phyloP scores from a whole-genome alignment of 129 eudicot species.

The Scalesia atractyloides region DNA sequence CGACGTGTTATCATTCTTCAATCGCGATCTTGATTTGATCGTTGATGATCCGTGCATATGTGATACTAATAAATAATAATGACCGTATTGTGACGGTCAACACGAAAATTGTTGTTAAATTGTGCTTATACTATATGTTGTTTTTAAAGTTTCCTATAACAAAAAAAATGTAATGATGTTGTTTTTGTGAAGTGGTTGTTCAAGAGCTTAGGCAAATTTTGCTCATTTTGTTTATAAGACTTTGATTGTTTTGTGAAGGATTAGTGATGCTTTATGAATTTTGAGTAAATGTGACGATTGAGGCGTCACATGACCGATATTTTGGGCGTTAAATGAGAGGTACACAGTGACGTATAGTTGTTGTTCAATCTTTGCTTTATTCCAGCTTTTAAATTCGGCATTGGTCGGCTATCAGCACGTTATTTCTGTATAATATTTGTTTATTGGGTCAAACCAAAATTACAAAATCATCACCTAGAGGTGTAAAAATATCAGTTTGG shows the following conservation, averaged over 20 bases:
- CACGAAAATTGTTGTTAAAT: conserved; percentile 17
- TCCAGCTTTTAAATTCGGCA: conserved; percentile 10
- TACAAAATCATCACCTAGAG: no score
- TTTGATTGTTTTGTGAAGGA: not conserved
- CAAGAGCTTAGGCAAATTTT: conserved; percentile 33
- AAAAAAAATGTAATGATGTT: conserved; percentile 18
- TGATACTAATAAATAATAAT: conserved; percentile 32
- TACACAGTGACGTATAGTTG: conserved; percentile 8
- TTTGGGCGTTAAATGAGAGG: conserved; percentile 12
- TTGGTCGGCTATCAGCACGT: no score
- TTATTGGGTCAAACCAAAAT: no score
- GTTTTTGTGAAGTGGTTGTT: conserved; percentile 28
- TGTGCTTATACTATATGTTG: conserved; percentile 8
- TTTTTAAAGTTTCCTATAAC: conserved; percentile 14
- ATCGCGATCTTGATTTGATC: conserved; percentile 20
- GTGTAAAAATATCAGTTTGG: no score
- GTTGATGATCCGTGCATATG: conserved; percentile 27
- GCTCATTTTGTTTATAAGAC: conserved; percentile 15
- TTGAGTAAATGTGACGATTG: not conserved
- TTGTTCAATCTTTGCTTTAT: conserved; percentile 32
- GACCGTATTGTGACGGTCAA: conserved; percentile 32
- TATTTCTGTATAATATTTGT: no score
- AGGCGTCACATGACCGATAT: conserved; percentile 19
- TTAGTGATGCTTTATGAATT: not conserved
- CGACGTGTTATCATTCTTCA: not conserved